These are phyloP conservation scores for Syncephalastrum monosporum DNA, from an alignment of 371 early-diverging fungal genomes.

Conservation along the genomic window DNA sequence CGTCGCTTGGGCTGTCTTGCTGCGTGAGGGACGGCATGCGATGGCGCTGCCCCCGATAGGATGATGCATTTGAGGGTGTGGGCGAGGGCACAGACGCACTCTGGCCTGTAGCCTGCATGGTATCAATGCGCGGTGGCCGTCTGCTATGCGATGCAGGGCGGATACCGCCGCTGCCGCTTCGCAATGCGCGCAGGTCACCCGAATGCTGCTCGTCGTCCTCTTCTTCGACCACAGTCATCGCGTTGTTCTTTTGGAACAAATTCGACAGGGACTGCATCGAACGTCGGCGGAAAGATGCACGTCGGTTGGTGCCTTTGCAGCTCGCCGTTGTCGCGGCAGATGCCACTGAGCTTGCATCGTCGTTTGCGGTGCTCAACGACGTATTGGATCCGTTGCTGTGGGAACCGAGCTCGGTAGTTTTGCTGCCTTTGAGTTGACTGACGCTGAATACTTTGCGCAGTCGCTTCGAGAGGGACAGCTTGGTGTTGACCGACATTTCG, in stretches of 20 bases:
- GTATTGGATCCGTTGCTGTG: constrained; percentile 8
- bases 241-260: constrained; percentile 30
- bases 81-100: neutral
- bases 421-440: constrained; percentile 20
- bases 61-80: constrained; percentile 1
- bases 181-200: no score
- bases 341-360: constrained; percentile 4
- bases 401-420: neutral
- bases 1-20: neutral
- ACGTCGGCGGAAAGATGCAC: constrained; percentile 25
- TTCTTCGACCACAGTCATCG: constrained; percentile 14
- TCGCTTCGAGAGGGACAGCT: constrained; percentile 36
- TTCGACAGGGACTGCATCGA: constrained; percentile 36
- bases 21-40: neutral
- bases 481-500: constrained; percentile 23
- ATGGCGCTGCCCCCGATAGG: neutral
- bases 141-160: no score
- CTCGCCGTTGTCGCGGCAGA: constrained; percentile 13
- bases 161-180: no score
- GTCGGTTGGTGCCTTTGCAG: constrained; percentile 4
- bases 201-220: constrained; percentile 13
- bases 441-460: constrained; percentile 47
- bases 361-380: constrained; percentile 5
- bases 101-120: no score
- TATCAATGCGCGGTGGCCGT: no score